Percentiles rank a stretch among this genome's conserved stretches.
Conservation (phyloP, 176 grass and related monocot genomes). For the maize (Zea mays) region Zm-B73-REFERENCE-NAM-5.0 NC_050105.1:111958001-111958500, state of each 20-base stretch:
- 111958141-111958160: conserved; percentile 92
- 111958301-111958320: background rate
- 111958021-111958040: conserved; percentile 49
- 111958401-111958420: background rate
- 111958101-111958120: conserved; percentile 70
- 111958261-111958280: conserved; percentile 15
- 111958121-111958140: conserved; percentile 92
- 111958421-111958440: background rate
- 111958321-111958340: background rate
- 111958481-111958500: background rate
- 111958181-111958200: conserved; percentile 88
- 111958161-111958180: conserved; percentile 93
- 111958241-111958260: conserved; percentile 23
- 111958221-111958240: conserved; percentile 67
- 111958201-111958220: conserved; percentile 91
- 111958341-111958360: conserved; percentile 19
- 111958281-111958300: conserved; percentile 21
- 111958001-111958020: conserved; percentile 68
- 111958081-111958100: conserved; percentile 21
- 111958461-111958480: conserved; percentile 6
- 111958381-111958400: background rate
- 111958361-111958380: background rate
- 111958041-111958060: conserved; percentile 14
- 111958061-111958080: conserved; percentile 1
- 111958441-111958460: background rate